A percentile compares a stretch with the other conserved stretches of the same genome.
Conservation (phyloP, 163 green algal genomes). For the Chlorella variabilis region DNA sequence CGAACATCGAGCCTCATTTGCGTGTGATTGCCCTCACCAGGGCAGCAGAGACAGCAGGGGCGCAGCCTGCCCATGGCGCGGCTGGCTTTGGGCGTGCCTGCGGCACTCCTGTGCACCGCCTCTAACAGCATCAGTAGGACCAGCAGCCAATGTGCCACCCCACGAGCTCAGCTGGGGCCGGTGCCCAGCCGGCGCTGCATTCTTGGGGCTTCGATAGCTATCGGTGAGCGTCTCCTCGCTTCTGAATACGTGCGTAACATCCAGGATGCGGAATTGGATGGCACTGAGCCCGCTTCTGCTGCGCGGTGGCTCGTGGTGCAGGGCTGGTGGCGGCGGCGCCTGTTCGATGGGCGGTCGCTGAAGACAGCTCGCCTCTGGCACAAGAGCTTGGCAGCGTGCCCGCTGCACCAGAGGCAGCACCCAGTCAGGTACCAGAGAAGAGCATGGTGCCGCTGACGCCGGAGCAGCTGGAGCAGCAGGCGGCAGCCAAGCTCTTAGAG, state of each 20-base stretch:
- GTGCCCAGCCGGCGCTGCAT: background rate
- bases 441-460: slow-evolving; percentile 24
- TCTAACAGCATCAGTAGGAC: background rate
- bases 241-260: background rate
- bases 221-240: background rate
- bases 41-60: too few relatives aligned
- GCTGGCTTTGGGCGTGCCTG: too few relatives aligned
- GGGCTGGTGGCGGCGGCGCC: background rate
- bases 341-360: background rate
- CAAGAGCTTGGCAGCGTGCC: background rate
- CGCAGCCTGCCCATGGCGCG: too few relatives aligned
- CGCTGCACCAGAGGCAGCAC: background rate
- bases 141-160: too few relatives aligned
- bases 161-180: background rate
- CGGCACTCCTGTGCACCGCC: too few relatives aligned
- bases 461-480: slow-evolving; percentile 37
- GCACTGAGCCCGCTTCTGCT: background rate
- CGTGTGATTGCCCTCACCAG: too few relatives aligned
- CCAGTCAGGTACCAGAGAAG: too few relatives aligned
- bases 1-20: too few relatives aligned
- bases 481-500: slow-evolving; percentile 38
- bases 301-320: background rate
- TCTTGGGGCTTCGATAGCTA: background rate
- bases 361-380: background rate
- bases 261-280: background rate